Evolutionary conservation across 768 basidiomycete species (phyloP).

Genomic region (Russula sp.): DNA sequence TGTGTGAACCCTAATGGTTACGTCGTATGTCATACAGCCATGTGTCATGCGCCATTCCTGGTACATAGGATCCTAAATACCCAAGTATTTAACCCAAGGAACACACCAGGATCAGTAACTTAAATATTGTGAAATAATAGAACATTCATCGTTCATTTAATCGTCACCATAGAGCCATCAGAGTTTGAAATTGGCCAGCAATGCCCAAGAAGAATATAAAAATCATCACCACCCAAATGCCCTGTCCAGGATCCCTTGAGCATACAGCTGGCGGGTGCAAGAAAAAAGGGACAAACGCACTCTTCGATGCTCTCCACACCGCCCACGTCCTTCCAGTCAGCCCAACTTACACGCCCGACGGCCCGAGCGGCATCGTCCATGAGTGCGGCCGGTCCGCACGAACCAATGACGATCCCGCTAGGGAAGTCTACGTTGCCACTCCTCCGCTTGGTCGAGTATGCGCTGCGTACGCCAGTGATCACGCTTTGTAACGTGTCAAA

Average conservation of each 20-base stretch:
- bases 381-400: slow-evolving; percentile 44
- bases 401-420: slow-evolving; percentile 42
- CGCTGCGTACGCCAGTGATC: slow-evolving; percentile 31
- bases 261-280: neutral
- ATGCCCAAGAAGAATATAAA: neutral
- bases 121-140: slow-evolving; percentile 8
- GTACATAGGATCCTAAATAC: neutral
- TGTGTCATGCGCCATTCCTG: neutral
- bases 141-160: neutral
- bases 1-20: neutral
- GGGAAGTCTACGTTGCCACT: slow-evolving; percentile 12
- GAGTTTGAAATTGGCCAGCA: neutral
- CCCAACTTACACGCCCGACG: slow-evolving; percentile 38
- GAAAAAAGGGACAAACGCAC: slow-evolving; percentile 13
- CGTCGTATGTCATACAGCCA: neutral
- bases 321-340: slow-evolving; percentile 32
- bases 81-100: neutral
- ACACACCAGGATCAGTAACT: neutral
- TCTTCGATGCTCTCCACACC: slow-evolving; percentile 31
- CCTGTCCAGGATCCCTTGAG: slow-evolving; percentile 7
- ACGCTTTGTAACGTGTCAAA: slow-evolving; percentile 30
- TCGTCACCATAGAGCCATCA: neutral
- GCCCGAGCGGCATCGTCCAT: slow-evolving; percentile 40
- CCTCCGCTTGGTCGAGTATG: slow-evolving; percentile 27
- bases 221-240: slow-evolving; percentile 12